Evolutionary conservation across 164 flowering plant species (phyloP).

Genomic region (Sedum album): DNA sequence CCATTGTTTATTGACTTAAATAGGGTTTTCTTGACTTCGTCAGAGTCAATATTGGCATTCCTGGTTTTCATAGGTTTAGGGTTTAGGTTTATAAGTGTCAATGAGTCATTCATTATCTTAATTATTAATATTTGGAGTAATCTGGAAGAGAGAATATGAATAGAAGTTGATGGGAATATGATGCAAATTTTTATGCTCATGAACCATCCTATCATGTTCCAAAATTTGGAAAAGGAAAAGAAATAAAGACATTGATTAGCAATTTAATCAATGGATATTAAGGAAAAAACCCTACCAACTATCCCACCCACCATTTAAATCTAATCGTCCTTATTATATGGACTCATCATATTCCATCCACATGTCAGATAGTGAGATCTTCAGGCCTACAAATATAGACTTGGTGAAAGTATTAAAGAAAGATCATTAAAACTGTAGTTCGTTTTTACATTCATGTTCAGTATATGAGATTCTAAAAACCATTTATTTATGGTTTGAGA

Average conservation of each 20-base stretch:
- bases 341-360: constrained; percentile 6
- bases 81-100: not conserved
- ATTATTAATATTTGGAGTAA: not conserved
- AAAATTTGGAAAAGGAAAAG: not conserved
- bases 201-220: not conserved
- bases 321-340: constrained; percentile 1
- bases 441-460: not conserved
- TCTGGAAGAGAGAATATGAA: not conserved
- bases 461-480: not conserved
- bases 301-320: constrained; percentile 5
- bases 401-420: too few species aligned
- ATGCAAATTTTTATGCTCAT: constrained; percentile 1
- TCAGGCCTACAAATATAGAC: constrained; percentile 2
- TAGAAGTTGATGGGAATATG: constrained; percentile 3
- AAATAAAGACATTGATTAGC: not conserved
- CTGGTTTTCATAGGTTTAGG: not conserved
- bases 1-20: not conserved
- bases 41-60: constrained; percentile 5
- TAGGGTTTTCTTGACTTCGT: not conserved
- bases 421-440: not conserved
- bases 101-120: not conserved
- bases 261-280: not conserved
- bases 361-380: not conserved
- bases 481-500: not conserved
- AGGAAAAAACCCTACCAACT: constrained; percentile 3